Evolutionary conservation across 2,329 filamentous ascomycete genomes (phyloP).

Genomic region (Epichloe hybrida): DNA sequence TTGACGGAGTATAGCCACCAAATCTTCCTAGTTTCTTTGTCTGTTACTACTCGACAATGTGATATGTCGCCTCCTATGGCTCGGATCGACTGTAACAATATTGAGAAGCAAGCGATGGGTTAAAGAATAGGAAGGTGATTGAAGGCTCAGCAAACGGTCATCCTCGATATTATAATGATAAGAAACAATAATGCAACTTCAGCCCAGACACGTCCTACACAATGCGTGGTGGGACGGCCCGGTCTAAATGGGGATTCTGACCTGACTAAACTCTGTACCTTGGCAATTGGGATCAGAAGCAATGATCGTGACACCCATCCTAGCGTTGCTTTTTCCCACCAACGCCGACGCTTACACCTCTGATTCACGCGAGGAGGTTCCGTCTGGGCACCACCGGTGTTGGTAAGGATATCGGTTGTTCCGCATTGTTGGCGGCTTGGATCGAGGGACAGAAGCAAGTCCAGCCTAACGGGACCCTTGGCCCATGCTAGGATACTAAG

Average conservation of each 20-base stretch:
- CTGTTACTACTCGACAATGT: neutral
- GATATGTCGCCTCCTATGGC: neutral
- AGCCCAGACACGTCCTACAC: neutral
- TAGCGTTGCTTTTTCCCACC: constrained; percentile 9
- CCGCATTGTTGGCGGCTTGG: neutral
- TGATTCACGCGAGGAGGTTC: constrained; percentile 5
- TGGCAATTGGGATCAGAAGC: neutral
- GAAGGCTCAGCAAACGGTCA: neutral
- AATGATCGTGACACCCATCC: neutral
- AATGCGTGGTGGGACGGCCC: neutral
- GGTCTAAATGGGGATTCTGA: constrained; percentile 1
- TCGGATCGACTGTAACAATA: neutral
- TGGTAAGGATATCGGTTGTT: neutral
- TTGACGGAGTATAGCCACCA: neutral
- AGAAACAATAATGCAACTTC: neutral
- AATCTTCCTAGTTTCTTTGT: neutral
- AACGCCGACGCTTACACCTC: constrained; percentile 5
- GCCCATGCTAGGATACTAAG: neutral
- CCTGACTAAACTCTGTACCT: neutral
- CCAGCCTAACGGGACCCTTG: neutral
- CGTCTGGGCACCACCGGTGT: neutral
- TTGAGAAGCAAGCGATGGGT: neutral
- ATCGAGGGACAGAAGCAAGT: neutral
- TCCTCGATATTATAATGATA: neutral
- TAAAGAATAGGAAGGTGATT: neutral